Evolutionary conservation across 2,329 filamentous ascomycete species (phyloP), one percentile per base, ranked within the genome.

Genomic region (Amauroascus niger): DNA sequence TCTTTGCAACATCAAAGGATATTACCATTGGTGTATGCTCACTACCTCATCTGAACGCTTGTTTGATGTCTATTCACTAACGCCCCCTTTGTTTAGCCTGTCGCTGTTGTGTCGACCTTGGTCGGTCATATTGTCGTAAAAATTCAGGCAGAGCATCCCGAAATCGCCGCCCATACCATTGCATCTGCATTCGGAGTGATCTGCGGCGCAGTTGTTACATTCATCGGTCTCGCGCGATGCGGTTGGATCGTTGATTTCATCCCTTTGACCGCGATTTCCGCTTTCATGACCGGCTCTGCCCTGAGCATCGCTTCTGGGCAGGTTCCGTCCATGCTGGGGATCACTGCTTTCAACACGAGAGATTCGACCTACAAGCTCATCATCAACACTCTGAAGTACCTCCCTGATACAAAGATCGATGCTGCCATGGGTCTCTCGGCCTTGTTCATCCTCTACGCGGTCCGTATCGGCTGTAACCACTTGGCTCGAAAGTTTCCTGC

Each of bases 1-100:
- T 96, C 66, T 97, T 97, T 65, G 93, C 90, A 32, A 98, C 93
- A 0, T 96, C 91, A 13, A 98, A 97, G 67, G 91, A 98, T 69
- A 97, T 98, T 65, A 96, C 91, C 8, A 97, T 97, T 54, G 91
- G 91, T 14, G 85, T 87, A 76, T 72, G 83, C 79, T 1, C 48
- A 59, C 30, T 3, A 20, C 2, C 28, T 28, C 18, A 44, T 28
- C 48, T 13, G 35, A 26, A 26, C 40, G 5, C 18, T 14, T n/a
- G n/a, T 61, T 48, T 1, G 1, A 24, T 18, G 35, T 5, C 6
- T 40, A 32, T 37, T 52, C 11, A 9, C 50, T 52, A 51, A 55
- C 53, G 45, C 55, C 58, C 55, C 58, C 53, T 53, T 33, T 9
- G 26, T 30, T 3, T 62, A 88, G 84, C 91, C 91, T 30, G 93